Evolutionary conservation across 2,329 filamentous ascomycete genomes (phyloP).

Genomic region (Xylariaceae sp.): DNA sequence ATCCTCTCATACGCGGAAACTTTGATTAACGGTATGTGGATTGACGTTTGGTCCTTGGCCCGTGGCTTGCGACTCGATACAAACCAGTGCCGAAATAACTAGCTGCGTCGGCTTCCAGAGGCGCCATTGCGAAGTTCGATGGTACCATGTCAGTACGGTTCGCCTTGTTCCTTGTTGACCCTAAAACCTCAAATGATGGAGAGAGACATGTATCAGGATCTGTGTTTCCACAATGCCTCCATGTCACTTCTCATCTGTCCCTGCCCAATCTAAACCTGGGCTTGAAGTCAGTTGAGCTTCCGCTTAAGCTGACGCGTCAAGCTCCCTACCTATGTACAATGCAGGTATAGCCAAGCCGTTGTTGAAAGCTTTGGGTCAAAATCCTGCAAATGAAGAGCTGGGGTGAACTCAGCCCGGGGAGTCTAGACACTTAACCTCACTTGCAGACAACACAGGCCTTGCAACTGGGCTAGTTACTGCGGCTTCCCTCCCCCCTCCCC

Average conservation of each 20-base stretch:
- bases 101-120: not conserved
- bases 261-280: constrained; percentile 3
- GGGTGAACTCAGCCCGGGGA: constrained; percentile 6
- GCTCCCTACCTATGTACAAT: constrained; percentile 3
- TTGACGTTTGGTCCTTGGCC: not conserved
- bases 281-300: constrained; percentile 1
- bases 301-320: constrained; percentile 2
- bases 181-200: not conserved
- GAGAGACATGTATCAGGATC: not conserved
- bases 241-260: not conserved
- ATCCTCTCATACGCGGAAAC: constrained; percentile 6
- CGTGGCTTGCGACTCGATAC: not conserved
- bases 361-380: constrained; percentile 8
- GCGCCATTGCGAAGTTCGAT: no score
- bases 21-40: constrained; percentile 1
- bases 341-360: constrained; percentile 2
- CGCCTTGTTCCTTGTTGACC: constrained; percentile 3
- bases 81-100: not conserved
- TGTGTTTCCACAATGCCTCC: not conserved
- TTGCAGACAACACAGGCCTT: constrained; percentile 9
- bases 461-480: constrained; percentile 14
- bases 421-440: constrained; percentile 12
- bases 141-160: not conserved
- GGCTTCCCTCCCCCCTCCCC: constrained; percentile 7
- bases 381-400: constrained; percentile 10